Base-by-base conservation (phyloP, 352 stramenopile species). In the Pelagophyceae sp. region DNA sequence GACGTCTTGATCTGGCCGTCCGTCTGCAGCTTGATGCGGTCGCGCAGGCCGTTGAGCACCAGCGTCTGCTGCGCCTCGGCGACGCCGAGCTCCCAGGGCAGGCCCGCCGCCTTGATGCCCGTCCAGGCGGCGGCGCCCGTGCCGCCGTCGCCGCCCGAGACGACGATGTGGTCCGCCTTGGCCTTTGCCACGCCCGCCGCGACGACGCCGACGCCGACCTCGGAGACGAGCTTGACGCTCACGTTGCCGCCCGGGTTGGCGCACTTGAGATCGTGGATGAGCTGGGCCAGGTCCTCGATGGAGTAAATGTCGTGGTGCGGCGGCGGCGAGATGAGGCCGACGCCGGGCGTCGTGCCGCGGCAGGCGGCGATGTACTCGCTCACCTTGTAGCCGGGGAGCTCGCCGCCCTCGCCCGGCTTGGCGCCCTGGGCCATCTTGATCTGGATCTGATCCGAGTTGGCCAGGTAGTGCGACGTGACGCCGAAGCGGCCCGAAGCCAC, bases 221-320 rank as follows among this genome's bases (percentile, higher is more conserved):
- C 93, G 54, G 92, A 97, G 74, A 98, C 94, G 38, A 98, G 87
- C 84, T 98, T 98, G 6, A 97, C 93, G 35, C 88, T 96, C 0
- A 98, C 91, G 84, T 96, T 91, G 75, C 87, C 88, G 23, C 86
- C 89, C 17, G 93, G 93, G 78, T 98, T 96, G 38, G 92, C 93
- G 83, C 97, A 95, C 85, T 98, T 98, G 17, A 98, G 85, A 85
- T 98, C 94, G 85, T 98, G 92, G 80, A 98, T 98, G 40, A 98
- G 87, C 84, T 98, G 94, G 2, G 94, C 94, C 63, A 98, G 82
- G 88, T 98, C 94, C 85, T 98, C 94, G 79, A 98, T 98, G 17
- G 93, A 98, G 84, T 98, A 98, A 86, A 98, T 98, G 82, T 98
- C 94, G 85, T 98, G 94, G 79, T 98, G 94, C 25, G 94, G 94